Conservation (phyloP, 2,329 filamentous ascomycete genomes). For the Metarhizium brunneum region DNA sequence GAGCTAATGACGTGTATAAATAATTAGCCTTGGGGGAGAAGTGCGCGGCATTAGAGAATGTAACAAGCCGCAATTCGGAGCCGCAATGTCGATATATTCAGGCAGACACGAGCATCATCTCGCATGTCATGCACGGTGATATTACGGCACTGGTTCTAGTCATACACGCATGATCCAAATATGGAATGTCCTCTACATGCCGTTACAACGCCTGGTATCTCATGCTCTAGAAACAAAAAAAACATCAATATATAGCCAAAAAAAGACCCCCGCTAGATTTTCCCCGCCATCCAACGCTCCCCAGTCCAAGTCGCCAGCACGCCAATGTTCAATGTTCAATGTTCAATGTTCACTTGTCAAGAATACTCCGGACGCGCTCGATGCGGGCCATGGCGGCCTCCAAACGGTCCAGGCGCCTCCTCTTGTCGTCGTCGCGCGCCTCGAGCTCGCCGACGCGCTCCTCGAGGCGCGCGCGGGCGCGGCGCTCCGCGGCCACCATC, state of each 20-base stretch:
- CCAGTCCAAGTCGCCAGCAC: neutral
- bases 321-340: neutral
- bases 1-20: neutral
- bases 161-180: too few species aligned
- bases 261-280: neutral
- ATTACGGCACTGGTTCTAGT: too few species aligned
- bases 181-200: too few species aligned
- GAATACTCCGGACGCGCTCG: constrained; percentile 56
- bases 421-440: constrained; percentile 60
- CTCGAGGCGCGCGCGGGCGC: constrained; percentile 61
- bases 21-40: too few species aligned
- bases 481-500: constrained; percentile 73
- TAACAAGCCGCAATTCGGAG: too few species aligned
- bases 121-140: too few species aligned
- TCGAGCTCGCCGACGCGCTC: constrained; percentile 61
- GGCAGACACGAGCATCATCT: too few species aligned
- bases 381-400: constrained; percentile 64
- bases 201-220: neutral
- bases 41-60: too few species aligned
- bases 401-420: constrained; percentile 55
- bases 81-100: too few species aligned
- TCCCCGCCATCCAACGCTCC: neutral
- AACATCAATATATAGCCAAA: neutral
- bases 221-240: neutral
- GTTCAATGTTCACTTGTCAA: constrained; percentile 27